Base-by-base conservation (phyloP, 768 basidiomycete genomes). In the Steccherinum ochraceum region DNA sequence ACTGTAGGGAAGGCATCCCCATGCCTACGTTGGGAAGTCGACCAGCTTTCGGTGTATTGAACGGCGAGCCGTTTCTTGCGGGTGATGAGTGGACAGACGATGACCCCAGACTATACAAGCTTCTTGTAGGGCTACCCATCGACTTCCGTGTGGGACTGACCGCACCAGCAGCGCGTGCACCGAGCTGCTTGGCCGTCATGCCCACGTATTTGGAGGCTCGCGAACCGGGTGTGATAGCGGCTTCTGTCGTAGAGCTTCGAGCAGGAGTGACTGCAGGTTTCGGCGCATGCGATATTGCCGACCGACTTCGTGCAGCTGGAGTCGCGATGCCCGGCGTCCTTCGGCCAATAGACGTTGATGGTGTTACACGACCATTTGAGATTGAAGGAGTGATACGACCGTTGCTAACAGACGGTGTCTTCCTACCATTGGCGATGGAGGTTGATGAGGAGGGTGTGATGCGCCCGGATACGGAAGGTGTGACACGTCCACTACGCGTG, bases 151-250 rank as follows among this genome's bases (percentile, higher is more conserved):
- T 58, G 2, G 63, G 57, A 49, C 61, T 60, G 1, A 53, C 49
- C 43, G 58, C 48, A 26, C 54, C 60, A 23, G 50, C 19, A 13
- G 63, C 69, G 46, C 77, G 77, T 20, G 72, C 77, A 61, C 66
- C 80, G 52, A 94, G 76, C 58, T 92, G 88, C 61, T 85, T 81
- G 0, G 91, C 91, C 1, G 89, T 93, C 79, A 93, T 81, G 13
- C 83, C 81, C 25, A 86, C 72, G 63, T 93, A 93, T 64, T 85
- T 88, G 40, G 87, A 86, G 10, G 92, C 91, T 42, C 92, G 75
- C 2, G 90, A 90, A 2, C 91, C 91, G 4, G 82, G 83, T 2
- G 91, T 90, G 52, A 93, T 83, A 52, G 70, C 71, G 24, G 64
- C 55, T 48, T 71, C 68, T 11, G 53, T 52, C 25, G 64, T 56